Evolutionary conservation across 148 eudicot genomes (phyloP), one percentile per base, ranked within the genome.

Genomic region (Vaccinium corymbosum): DNA sequence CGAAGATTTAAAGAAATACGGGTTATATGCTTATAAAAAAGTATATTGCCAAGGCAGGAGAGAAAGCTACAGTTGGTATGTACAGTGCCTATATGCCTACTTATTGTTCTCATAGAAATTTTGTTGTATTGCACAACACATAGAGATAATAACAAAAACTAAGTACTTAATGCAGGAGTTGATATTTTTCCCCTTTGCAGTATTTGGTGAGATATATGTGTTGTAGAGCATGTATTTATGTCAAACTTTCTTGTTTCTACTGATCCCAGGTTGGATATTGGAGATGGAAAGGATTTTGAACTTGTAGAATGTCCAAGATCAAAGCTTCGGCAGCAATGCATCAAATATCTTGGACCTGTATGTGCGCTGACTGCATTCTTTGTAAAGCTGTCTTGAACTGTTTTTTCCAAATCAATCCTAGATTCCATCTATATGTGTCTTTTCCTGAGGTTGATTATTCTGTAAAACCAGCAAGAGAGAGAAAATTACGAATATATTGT

Each of bases 331-430:
- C 84, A 91, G 49, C 98, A 93, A 66, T 93, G 94, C 88, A 94
- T 96, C 85, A 94, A 88, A 88, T 96, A 96, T 92, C 95, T 96
- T 79, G 99, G 99, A 86, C 99, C 99, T 25, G 99, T 96, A 93
- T 71, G 95, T 90, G 81, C 81, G 85, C 80, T 83, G 46, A 38
- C 25, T 83, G 50, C 32, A 52, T 4, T 4, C 10, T 82, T 32
- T 16, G 51, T 50, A 22, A 29, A 27, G 12, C 76, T 82, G 38
- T 22, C 68, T 66, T 66, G 3, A 46, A 48, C 22, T 64, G 42
- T 29, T 29, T 0, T n/a, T 80, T 75, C 20, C 14, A 19, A 51
- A 14, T 61, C 19, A 52, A 57, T 50, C 48, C 56, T 57, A 51
- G 72, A 25, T 42, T 46, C 38, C 56, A n/a, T 5, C 64, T 80